Conservation (phyloP, 352 stramenopile genomes). For the Globisporangium uncinulatum region DNA sequence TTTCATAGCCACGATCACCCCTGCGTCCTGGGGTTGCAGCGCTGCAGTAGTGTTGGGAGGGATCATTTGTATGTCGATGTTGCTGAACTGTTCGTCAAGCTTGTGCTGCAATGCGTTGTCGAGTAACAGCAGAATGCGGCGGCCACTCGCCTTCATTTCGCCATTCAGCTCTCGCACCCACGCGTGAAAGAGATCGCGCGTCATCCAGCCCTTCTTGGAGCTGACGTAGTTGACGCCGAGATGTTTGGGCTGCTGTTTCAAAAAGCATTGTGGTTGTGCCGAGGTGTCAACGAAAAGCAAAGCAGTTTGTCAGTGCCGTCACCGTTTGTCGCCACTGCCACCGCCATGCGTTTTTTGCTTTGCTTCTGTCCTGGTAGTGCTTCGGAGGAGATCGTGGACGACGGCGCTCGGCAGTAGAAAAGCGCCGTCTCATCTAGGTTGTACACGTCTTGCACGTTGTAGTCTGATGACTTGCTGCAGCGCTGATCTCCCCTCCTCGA, state of each 20-base stretch:
- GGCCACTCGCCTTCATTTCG: background rate
- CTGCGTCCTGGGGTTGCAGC: constrained; percentile 1
- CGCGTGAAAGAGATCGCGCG: background rate
- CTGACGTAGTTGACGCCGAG: constrained; percentile 8
- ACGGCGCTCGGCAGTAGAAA: too few species aligned
- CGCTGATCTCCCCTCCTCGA: too few species aligned
- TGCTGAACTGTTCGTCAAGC: constrained; percentile 2
- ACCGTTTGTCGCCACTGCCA: background rate
- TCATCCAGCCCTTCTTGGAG: constrained; percentile 12
- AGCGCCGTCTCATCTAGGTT: too few species aligned
- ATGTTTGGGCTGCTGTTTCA: too few species aligned
- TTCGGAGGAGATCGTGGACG: too few species aligned
- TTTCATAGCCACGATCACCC: constrained; percentile 1
- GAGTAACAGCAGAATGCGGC: background rate
- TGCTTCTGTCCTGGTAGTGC: too few species aligned
- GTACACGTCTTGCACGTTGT: too few species aligned
- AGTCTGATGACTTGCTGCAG: too few species aligned
- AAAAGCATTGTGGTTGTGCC: background rate
- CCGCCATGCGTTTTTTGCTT: too few species aligned
- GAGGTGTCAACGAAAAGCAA: constrained; percentile 2
- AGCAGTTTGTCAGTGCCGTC: constrained; percentile 6
- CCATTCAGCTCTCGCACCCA: constrained; percentile 8
- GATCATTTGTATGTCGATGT: constrained; percentile 4
- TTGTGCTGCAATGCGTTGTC: constrained; percentile 3
- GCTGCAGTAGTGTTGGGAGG: background rate